phyloP scores from a whole-genome alignment of 2,329 filamentous ascomycete genomes.

The Zopfia rhizophila region DNA sequence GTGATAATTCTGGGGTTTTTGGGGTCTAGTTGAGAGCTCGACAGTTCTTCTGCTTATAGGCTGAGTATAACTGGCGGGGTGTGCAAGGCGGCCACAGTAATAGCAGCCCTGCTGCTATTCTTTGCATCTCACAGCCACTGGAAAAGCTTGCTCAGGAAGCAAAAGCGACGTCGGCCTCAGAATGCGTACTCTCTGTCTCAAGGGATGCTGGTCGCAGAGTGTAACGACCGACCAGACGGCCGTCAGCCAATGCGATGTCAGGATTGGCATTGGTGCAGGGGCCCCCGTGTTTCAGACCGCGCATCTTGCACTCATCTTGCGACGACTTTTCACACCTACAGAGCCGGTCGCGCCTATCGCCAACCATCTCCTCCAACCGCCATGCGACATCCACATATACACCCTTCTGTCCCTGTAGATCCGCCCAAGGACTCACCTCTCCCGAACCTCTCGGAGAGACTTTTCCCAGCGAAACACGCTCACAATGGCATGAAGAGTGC shows the following conservation, averaged over 20 bases:
- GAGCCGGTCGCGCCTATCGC: slow-evolving; percentile 7
- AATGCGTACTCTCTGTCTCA: too few relatives aligned
- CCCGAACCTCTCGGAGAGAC: slow-evolving; percentile 10
- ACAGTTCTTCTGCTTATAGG: slow-evolving; percentile 5
- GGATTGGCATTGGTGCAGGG: not conserved
- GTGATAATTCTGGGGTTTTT: too few relatives aligned
- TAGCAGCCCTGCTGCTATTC: too few relatives aligned
- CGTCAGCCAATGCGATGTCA: slow-evolving; percentile 11
- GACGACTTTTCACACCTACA: not conserved
- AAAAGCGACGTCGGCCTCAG: slow-evolving; percentile 3
- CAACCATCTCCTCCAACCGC: slow-evolving; percentile 29
- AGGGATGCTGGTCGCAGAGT: slow-evolving; percentile 6
- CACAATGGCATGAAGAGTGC: slow-evolving; percentile 39
- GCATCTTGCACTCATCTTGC: slow-evolving; percentile 13
- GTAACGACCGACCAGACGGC: too few relatives aligned
- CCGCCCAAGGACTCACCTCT: slow-evolving; percentile 32
- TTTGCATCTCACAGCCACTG: too few relatives aligned
- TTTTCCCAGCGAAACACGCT: slow-evolving; percentile 15
- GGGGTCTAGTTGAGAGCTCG: too few relatives aligned
- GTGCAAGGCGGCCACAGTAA: not conserved
- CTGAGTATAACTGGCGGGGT: too few relatives aligned
- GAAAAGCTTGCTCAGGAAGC: slow-evolving; percentile 1
- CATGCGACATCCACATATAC: slow-evolving; percentile 22
- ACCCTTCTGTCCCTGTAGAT: slow-evolving; percentile 31
- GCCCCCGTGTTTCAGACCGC: slow-evolving; percentile 20